Evolutionary conservation across 2,329 filamentous ascomycete genomes (phyloP).

Genomic region (Mollisiaceae sp.): DNA sequence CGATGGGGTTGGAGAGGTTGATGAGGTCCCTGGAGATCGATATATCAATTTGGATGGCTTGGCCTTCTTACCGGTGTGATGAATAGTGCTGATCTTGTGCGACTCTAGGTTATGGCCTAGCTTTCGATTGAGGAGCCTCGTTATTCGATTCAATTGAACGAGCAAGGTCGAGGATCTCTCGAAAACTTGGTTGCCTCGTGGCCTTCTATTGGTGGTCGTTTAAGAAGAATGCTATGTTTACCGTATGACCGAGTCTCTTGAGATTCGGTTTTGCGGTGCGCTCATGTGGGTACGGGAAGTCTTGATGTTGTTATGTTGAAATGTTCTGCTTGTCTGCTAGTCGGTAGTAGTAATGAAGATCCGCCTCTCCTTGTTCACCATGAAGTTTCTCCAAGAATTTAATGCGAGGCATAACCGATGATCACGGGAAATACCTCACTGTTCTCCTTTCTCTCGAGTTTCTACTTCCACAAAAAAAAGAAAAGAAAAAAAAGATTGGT

Average conservation of each 20-base stretch:
- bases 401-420: no score
- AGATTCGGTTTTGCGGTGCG: no score
- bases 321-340: no score
- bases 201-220: neutral
- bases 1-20: neutral
- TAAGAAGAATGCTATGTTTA: neutral
- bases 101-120: neutral
- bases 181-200: neutral
- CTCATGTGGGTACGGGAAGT: no score
- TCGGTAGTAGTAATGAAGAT: no score
- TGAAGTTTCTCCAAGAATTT: no score
- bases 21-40: neutral
- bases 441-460: no score
- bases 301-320: no score
- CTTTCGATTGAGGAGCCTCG: neutral
- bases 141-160: conserved; percentile 2
- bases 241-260: neutral
- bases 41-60: neutral
- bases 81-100: neutral
- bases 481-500: no score
- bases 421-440: no score
- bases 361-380: no score
- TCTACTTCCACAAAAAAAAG: no score
- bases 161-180: neutral
- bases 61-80: neutral